Percentiles rank a stretch among this genome's conserved stretches.
These are phyloP conservation scores for Lipomyces spencermartinsiae DNA, from an alignment of 805 yeast genomes.

Conservation along the genomic window DNA sequence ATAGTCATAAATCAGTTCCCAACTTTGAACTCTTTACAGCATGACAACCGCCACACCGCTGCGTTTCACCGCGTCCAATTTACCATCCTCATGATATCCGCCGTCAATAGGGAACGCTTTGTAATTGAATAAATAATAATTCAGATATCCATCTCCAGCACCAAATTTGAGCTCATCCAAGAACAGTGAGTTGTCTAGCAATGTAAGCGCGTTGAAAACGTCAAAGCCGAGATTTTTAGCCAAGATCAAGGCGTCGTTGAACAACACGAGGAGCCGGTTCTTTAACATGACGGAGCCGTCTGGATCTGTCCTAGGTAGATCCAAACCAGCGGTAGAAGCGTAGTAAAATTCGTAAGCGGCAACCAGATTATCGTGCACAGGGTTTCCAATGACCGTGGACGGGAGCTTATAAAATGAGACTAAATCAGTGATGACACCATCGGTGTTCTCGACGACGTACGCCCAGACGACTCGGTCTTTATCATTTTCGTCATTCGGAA, in stretches of 20 bases:
- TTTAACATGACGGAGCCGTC: conserved; percentile 55
- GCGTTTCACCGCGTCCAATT: conserved; percentile 58
- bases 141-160: conserved; percentile 88
- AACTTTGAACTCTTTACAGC: conserved; percentile 48
- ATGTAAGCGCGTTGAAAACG: conserved; percentile 90
- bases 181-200: conserved; percentile 88
- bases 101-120: conserved; percentile 80
- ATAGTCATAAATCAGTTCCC: neutral
- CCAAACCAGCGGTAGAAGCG: conserved; percentile 70
- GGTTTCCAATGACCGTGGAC: conserved; percentile 71
- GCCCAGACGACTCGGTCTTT: conserved; percentile 67
- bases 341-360: conserved; percentile 91
- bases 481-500: conserved; percentile 42
- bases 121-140: conserved; percentile 92
- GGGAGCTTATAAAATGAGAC: conserved; percentile 89
- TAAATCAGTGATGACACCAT: conserved; percentile 79
- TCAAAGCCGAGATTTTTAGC: conserved; percentile 75
- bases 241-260: conserved; percentile 76
- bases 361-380: conserved; percentile 68
- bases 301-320: conserved; percentile 46
- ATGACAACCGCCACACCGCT: conserved; percentile 93
- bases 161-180: conserved; percentile 86
- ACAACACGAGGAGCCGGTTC: conserved; percentile 64
- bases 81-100: conserved; percentile 69
- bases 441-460: conserved; percentile 70